Evolutionary conservation across 2,329 filamentous ascomycete species (phyloP), one percentile per base, ranked within the genome.

Genomic region (Fusarium veterinarium): DNA sequence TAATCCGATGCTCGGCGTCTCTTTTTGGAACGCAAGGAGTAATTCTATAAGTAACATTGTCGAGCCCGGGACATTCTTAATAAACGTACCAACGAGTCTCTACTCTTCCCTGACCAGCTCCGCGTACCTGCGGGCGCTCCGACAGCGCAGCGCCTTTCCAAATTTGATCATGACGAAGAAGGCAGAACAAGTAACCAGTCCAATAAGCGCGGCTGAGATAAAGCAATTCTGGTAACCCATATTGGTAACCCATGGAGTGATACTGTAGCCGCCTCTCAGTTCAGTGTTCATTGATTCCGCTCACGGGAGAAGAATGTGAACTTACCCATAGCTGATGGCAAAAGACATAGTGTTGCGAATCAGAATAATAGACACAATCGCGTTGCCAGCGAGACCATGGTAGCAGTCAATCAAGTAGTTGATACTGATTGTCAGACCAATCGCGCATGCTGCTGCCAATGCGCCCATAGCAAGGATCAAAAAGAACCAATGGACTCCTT

Each of bases 91-190:
- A 35, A 35, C 4, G 33, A 35, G 33, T 35, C 33, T 35, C 33
- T 35, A 35, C 13, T 14, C 13, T 16, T 16, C 13, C 8, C 13
- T 16, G 33, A 35, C 33, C 8, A 35, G 33, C 33, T 35, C 33
- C 13, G 33, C 33, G 33, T 35, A 35, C 33, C 33, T 35, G 33
- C 33, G 33, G 33, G 74, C 67, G 19, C 67, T 76, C 28, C 56
- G 64, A 17, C 62, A 49, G 6, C 79, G 71, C 14, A 80, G 53
- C 4, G 35, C 41, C 67, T 81, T 81, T 3, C 87, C 87, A 65
- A 80, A 88, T 72, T 81, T 85, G 19, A 88, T 82, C 72, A 89
- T 83, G 3, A 83, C 51, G 17, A 88, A 77, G 73, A 83, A 81
- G 17, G 81, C 82, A 42, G 83, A 74, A 30, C 83, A 80, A 51